These are phyloP conservation scores for Nicotiana obtusifolia DNA, from an alignment of 257 asterid genomes.

Conservation along the genomic window DNA sequence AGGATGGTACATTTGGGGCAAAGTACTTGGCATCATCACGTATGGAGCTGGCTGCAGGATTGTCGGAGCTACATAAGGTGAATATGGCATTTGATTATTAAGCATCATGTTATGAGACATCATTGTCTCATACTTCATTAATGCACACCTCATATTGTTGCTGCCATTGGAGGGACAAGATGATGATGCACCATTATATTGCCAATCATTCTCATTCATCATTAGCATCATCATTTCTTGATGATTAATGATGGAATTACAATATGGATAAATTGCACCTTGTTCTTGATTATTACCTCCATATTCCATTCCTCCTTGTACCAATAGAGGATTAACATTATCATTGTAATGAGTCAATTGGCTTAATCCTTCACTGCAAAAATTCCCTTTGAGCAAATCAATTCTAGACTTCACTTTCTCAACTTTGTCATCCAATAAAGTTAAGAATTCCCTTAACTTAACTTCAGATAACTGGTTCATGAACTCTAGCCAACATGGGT, in stretches of 20 bases:
- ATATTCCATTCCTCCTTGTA: not conserved
- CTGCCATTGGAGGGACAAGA: not conserved
- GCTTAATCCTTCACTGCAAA: not conserved
- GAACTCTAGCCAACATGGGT: slow-evolving; percentile 27
- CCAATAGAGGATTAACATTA: not conserved
- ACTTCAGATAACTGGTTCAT: slow-evolving; percentile 18
- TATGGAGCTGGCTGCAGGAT: not conserved
- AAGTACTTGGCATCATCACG: not conserved
- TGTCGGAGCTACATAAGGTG: not conserved
- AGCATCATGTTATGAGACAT: not conserved
- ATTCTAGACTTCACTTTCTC: not conserved
- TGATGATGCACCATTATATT: not conserved
- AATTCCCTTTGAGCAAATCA: not conserved
- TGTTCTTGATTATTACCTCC: not conserved
- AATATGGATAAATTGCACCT: not conserved
- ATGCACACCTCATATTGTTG: not conserved
- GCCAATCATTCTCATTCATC: not conserved
- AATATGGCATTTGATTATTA: not conserved
- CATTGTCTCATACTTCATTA: slow-evolving; percentile 5
- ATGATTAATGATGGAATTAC: not conserved
- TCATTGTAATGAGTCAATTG: not conserved
- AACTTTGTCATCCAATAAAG: slow-evolving; percentile 17
- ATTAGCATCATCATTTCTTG: not conserved
- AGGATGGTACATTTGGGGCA: not conserved
- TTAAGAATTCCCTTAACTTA: slow-evolving; percentile 32